Evolutionary conservation across 176 grass and related monocot species (phyloP), one percentile per base, ranked within the genome.

Genomic region (Aegilops bicornis): DNA sequence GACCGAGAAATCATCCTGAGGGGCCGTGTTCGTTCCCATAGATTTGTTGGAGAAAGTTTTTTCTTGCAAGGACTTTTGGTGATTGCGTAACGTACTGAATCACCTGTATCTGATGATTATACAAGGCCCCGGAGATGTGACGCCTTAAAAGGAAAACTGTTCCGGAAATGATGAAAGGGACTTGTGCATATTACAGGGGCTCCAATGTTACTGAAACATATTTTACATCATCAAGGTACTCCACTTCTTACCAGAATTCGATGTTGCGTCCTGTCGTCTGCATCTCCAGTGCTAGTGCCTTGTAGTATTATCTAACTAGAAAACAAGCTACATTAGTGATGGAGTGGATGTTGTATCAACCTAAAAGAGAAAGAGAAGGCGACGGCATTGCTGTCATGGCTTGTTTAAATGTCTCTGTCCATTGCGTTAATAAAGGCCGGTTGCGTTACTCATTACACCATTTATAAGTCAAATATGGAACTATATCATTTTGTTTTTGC

Each of bases 1-100:
- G 54, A 70, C 24, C 79, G 86, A 60, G 90, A 95, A 59, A 92
- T 92, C 69, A 82, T 95, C 20, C 88, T 90, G 69, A 90, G 93
- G 58, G 93, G 89, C 19, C 90, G 88, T 56, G 83, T 92, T 78
- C 93, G 86, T 32, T 95, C 90, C 80, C 88, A 95, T 88, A 85
- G 42, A 73, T 95, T 95, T 79, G 60, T 68, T 0, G 79, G 70
- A 33, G 93, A 86, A 79, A 69, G 10, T 45, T 84, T 92, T 86
- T 79, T 95, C 90, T 73, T 95, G 93, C 84, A 90, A 92, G n/a
- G 88, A 91, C 13, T 92, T 89, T 47, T 95, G 90, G 93, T 92
- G 86, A 92, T 86, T 50, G 1, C 36, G 76, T 63, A 22, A 10
- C 8, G 0, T 30, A 24, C 13, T 64, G 19, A 20, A 69, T 33